A percentile compares a stretch with the other conserved stretches of the same genome.
These are phyloP conservation scores for Daldinia eschscholtzii DNA, from an alignment of 2,329 filamentous ascomycete genomes.

Conservation along the genomic window DNA sequence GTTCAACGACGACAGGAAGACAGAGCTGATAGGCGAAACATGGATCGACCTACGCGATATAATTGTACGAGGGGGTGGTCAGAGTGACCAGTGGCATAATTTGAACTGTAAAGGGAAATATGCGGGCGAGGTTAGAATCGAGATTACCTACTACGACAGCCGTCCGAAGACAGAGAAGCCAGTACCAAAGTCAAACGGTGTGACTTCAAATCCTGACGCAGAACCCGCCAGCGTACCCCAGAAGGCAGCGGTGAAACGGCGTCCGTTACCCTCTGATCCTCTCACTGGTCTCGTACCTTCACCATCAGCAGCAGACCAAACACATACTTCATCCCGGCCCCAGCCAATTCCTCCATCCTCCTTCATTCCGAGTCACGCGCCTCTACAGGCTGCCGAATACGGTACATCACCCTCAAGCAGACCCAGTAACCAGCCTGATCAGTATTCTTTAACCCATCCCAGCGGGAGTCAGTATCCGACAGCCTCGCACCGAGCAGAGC, in stretches of 20 bases:
- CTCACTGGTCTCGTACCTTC: conserved; percentile 67
- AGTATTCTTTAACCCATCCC: conserved; percentile 53
- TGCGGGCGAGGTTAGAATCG: conserved; percentile 92
- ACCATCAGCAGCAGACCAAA: conserved; percentile 57
- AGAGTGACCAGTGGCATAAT: conserved; percentile 92
- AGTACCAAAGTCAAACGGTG: conserved; percentile 65
- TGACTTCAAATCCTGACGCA: conserved; percentile 53
- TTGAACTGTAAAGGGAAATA: conserved; percentile 93
- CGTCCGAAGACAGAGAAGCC: conserved; percentile 83
- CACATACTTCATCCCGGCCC: conserved; percentile 62
- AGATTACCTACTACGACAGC: conserved; percentile 95
- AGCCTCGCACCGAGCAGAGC: conserved; percentile 57
- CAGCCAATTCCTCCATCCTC: conserved; percentile 59
- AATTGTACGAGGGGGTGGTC: conserved; percentile 87
- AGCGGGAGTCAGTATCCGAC: conserved; percentile 51
- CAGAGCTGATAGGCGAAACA: conserved; percentile 93
- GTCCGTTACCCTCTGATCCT: conserved; percentile 86
- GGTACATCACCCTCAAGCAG: conserved; percentile 55
- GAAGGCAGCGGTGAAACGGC: conserved; percentile 78
- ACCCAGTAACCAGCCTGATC: conserved; percentile 54
- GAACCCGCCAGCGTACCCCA: conserved; percentile 48
- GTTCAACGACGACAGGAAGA: conserved; percentile 99
- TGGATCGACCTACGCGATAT: conserved; percentile 88
- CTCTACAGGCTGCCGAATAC: conserved; percentile 66
- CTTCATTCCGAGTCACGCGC: conserved; percentile 65